Percentiles rank a stretch among this genome's conserved stretches.
Evolutionary conservation across 108 stramenopile genomes (phyloP).

Genomic region (Skeletonema potamos): DNA sequence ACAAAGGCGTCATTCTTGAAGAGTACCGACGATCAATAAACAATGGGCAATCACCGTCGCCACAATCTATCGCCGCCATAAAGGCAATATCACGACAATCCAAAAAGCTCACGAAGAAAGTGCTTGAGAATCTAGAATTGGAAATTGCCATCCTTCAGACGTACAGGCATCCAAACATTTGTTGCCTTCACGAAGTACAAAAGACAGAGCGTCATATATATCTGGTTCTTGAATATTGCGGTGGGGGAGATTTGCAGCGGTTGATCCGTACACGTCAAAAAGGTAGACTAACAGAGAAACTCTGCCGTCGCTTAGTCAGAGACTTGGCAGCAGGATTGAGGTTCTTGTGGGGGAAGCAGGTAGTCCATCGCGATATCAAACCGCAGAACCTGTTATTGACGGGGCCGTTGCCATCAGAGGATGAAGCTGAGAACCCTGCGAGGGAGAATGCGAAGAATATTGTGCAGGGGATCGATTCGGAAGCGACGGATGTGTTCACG

Average conservation of each 20-base stretch:
- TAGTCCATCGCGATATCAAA: conserved; percentile 96
- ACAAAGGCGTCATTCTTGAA: conserved; percentile 61
- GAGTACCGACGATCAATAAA: conserved; percentile 10
- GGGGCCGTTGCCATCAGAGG: conserved; percentile 63
- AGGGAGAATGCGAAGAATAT: conserved; percentile 40
- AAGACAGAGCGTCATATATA: conserved; percentile 90
- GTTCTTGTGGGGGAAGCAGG: conserved; percentile 84
- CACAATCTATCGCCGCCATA: conserved; percentile 74
- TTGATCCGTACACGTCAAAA: conserved; percentile 77
- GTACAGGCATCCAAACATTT: conserved; percentile 92
- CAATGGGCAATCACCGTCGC: conserved; percentile 27
- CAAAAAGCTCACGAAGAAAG: conserved; percentile 91
- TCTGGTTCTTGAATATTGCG: conserved; percentile 94
- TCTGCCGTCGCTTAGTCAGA: conserved; percentile 85
- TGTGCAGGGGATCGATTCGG: conserved; percentile 17
- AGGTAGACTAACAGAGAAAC: conserved; percentile 74
- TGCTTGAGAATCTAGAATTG: conserved; percentile 92
- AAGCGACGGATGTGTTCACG: conserved; percentile 48
- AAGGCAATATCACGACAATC: conserved; percentile 87
- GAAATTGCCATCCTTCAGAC: conserved; percentile 95
- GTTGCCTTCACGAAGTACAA: conserved; percentile 80
- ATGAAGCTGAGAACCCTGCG: conserved; percentile 62
- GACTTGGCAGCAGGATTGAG: conserved; percentile 89
- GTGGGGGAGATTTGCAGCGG: conserved; percentile 92
- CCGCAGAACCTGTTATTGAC: conserved; percentile 96